These are phyloP conservation scores for Wickerhamomyces ciferrii DNA, from an alignment of 805 yeast species.

Conservation along the genomic window DNA sequence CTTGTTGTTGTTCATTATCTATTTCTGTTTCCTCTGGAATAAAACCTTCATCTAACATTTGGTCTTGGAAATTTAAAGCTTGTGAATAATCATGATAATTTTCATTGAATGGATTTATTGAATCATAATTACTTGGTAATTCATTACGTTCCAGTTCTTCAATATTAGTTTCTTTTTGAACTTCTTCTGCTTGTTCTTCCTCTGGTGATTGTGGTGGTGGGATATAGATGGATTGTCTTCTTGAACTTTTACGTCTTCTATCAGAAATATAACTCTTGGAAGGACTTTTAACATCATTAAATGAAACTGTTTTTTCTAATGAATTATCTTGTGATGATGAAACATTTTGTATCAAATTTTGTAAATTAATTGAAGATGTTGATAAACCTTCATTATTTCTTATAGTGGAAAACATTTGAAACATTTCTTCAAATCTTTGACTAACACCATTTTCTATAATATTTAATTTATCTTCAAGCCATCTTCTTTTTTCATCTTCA, in stretches of 20 bases:
- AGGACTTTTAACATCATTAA: slow-evolving; percentile 19
- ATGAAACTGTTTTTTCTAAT: slow-evolving; percentile 20
- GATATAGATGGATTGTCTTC: slow-evolving; percentile 35
- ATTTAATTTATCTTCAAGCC: slow-evolving; percentile 31
- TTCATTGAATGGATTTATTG: neutral
- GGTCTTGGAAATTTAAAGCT: neutral
- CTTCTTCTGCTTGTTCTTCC: slow-evolving; percentile 1
- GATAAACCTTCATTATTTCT: slow-evolving; percentile 36
- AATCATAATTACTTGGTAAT: neutral
- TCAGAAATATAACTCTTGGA: slow-evolving; percentile 16
- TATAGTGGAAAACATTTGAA: slow-evolving; percentile 34
- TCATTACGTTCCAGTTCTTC: neutral
- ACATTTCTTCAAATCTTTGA: slow-evolving; percentile 39
- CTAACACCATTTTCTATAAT: slow-evolving; percentile 36
- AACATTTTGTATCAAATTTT: slow-evolving; percentile 1
- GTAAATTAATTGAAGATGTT: slow-evolving; percentile 7
- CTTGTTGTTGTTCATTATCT: slow-evolving; percentile 1
- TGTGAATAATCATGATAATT: neutral
- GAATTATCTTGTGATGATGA: slow-evolving; percentile 4
- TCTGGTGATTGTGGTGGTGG: slow-evolving; percentile 20
- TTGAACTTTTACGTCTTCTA: slow-evolving; percentile 31
- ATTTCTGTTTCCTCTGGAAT: slow-evolving; percentile 2
- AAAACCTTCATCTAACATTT: neutral
- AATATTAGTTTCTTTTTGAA: neutral
- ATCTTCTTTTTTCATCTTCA: slow-evolving; percentile 24